Conservation (phyloP, 805 yeast species). For the Lipomyces yamadae region DNA sequence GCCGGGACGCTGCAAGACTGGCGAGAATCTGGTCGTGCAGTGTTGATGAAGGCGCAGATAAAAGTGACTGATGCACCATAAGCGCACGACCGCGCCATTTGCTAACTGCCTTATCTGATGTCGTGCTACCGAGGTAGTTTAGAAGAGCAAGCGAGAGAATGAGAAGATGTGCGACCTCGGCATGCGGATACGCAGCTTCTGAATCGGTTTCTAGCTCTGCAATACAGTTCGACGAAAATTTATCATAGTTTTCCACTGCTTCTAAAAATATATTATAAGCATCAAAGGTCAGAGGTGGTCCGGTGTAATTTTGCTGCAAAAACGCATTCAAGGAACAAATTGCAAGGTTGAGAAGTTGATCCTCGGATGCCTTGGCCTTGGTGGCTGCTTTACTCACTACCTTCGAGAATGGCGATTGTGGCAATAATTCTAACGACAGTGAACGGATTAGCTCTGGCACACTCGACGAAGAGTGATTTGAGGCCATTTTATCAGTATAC, state of each 20-base stretch:
- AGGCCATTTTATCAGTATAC: background rate
- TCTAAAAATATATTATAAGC: slow-evolving; percentile 43
- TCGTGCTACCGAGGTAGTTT: slow-evolving; percentile 47
- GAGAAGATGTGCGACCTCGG: slow-evolving; percentile 56
- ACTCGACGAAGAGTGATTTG: background rate
- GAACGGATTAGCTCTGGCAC: background rate
- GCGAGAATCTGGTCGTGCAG: slow-evolving; percentile 41
- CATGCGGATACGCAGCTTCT: slow-evolving; percentile 68
- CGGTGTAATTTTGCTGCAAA: slow-evolving; percentile 79
- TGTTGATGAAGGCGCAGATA: slow-evolving; percentile 40
- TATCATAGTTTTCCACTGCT: slow-evolving; percentile 41
- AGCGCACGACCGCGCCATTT: slow-evolving; percentile 47
- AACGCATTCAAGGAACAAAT: slow-evolving; percentile 63
- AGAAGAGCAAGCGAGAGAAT: slow-evolving; percentile 53
- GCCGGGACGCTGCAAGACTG: slow-evolving; percentile 21
- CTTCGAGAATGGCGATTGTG: background rate
- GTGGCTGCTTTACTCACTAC: background rate
- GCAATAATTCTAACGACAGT: background rate
- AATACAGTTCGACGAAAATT: slow-evolving; percentile 42
- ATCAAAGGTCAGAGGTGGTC: slow-evolving; percentile 63
- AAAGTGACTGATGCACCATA: slow-evolving; percentile 46
- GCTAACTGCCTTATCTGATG: slow-evolving; percentile 8
- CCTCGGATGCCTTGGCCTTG: background rate
- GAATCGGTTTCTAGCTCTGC: slow-evolving; percentile 62
- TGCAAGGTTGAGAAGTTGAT: slow-evolving; percentile 9